Evolutionary conservation across 2,329 filamentous ascomycete species (phyloP).

Genomic region (Beauveria rudraprayagi): DNA sequence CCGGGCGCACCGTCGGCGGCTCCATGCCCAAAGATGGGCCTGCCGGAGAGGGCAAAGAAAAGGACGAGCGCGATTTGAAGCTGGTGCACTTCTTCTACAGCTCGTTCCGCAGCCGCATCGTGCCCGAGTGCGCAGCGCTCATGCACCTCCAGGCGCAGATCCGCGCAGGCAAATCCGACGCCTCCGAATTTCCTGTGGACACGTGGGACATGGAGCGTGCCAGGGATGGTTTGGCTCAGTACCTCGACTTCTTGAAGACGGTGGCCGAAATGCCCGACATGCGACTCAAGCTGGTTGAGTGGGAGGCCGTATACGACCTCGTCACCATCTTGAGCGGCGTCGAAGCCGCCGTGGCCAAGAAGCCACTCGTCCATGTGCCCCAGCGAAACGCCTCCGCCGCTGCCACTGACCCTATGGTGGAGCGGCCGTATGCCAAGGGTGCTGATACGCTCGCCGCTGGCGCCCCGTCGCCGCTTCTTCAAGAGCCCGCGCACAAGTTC

Average conservation of each 20-base stretch:
- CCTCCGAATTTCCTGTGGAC: conserved; percentile 86
- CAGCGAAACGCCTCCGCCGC: conserved; percentile 20
- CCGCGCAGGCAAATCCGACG: conserved; percentile 63
- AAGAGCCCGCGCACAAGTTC: conserved; percentile 58
- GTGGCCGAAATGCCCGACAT: conserved; percentile 79
- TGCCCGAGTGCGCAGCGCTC: conserved; percentile 87
- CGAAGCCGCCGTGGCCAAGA: conserved; percentile 80
- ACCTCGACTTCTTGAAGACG: conserved; percentile 86
- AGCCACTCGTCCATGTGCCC: conserved; percentile 49
- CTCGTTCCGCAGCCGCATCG: conserved; percentile 84
- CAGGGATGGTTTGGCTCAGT: conserved; percentile 89
- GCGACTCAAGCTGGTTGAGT: conserved; percentile 78
- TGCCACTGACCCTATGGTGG: conserved; percentile 41
- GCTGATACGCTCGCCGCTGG: conserved; percentile 19
- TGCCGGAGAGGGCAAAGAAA: conserved; percentile 38
- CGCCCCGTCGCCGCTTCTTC: conserved; percentile 39
- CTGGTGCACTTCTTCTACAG: conserved; percentile 84
- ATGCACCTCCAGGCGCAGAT: conserved; percentile 93
- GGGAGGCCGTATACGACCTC: conserved; percentile 85
- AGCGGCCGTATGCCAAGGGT: conserved; percentile 51
- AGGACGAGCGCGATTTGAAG: conserved; percentile 47
- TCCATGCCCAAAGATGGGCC: conserved; percentile 32
- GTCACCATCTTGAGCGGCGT: conserved; percentile 80
- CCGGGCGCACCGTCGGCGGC: conserved; percentile 39
- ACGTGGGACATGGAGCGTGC: conserved; percentile 97